These are phyloP conservation scores for Lasiosphaeriaceae sp. DNA, from an alignment of 495 filamentous ascomycete genomes.

Conservation along the genomic window DNA sequence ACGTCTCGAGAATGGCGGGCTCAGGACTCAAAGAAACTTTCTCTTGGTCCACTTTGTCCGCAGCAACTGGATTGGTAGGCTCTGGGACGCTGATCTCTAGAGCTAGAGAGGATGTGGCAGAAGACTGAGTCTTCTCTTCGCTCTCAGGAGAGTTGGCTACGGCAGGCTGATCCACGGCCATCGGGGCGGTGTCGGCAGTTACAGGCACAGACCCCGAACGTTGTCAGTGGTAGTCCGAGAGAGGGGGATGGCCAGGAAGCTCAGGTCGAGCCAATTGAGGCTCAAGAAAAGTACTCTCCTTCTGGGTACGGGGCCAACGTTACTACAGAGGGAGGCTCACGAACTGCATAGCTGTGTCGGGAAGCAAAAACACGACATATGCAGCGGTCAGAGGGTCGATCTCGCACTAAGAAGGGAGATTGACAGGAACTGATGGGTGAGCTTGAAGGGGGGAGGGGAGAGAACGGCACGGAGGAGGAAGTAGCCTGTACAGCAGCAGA, in stretches of 20 bases:
- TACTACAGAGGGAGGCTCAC: constrained; percentile 2
- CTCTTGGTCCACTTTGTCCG: constrained; percentile 4
- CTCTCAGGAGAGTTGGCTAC: not conserved
- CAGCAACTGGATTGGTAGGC: not conserved
- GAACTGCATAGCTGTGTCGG: not conserved
- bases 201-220: not conserved
- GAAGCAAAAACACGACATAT: constrained; percentile 11
- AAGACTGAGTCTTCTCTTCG: not conserved
- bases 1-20: not conserved
- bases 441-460: not conserved
- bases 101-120: not conserved
- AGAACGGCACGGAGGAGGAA: not conserved
- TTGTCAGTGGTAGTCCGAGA: not conserved
- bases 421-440: not conserved
- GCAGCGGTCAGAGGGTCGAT: not conserved
- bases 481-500: not conserved
- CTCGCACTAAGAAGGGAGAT: not conserved
- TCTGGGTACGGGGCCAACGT: constrained; percentile 2
- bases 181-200: not conserved
- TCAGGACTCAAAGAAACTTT: not conserved
- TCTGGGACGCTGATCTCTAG: not conserved
- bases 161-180: constrained; percentile 3
- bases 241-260: not conserved
- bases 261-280: constrained; percentile 6
- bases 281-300: constrained; percentile 6